Evolutionary conservation across 495 filamentous ascomycete species (phyloP).

Genomic region (Aspergillus sclerotioniger): DNA sequence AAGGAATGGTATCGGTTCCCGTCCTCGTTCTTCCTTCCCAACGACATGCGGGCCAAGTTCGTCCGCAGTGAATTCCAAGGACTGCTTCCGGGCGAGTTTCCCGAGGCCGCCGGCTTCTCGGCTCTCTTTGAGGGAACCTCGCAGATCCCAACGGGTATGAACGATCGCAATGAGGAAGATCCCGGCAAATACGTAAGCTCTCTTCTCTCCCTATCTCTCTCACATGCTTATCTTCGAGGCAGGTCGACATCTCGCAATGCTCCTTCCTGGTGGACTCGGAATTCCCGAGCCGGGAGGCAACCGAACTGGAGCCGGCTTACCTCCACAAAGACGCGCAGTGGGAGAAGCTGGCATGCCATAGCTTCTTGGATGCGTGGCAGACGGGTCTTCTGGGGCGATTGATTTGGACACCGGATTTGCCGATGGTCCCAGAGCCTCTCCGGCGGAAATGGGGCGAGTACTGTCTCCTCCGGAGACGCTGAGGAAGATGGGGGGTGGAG

Average conservation of each 20-base stretch:
- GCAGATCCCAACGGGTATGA: slow-evolving; percentile 80
- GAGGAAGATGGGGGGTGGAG: slow-evolving; percentile 7
- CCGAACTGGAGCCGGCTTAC: slow-evolving; percentile 72
- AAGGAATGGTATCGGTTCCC: slow-evolving; percentile 99
- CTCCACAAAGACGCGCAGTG: slow-evolving; percentile 65
- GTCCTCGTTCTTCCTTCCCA: slow-evolving; percentile 84
- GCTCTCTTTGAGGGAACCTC: slow-evolving; percentile 75
- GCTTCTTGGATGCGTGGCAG: slow-evolving; percentile 75
- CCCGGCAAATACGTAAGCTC: slow-evolving; percentile 74
- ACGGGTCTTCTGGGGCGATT: slow-evolving; percentile 74
- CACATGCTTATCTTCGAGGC: background rate
- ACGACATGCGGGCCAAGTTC: slow-evolving; percentile 77
- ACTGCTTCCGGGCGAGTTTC: slow-evolving; percentile 87
- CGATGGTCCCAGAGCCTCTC: slow-evolving; percentile 64
- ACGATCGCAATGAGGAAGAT: slow-evolving; percentile 89
- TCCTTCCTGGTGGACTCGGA: slow-evolving; percentile 85
- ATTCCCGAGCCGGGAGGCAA: slow-evolving; percentile 56
- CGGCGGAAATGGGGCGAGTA: slow-evolving; percentile 78
- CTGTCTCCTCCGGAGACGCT: slow-evolving; percentile 65
- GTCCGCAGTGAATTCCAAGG: slow-evolving; percentile 87
- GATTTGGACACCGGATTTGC: slow-evolving; percentile 78
- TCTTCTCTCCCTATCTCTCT: slow-evolving; percentile 3
- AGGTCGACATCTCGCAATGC: slow-evolving; percentile 71
- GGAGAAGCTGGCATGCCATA: slow-evolving; percentile 69
- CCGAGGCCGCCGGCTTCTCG: slow-evolving; percentile 59